Evolutionary conservation across 257 asterid species (phyloP), one percentile per base, ranked within the genome.

Genomic region (Hygrophila difformis): DNA sequence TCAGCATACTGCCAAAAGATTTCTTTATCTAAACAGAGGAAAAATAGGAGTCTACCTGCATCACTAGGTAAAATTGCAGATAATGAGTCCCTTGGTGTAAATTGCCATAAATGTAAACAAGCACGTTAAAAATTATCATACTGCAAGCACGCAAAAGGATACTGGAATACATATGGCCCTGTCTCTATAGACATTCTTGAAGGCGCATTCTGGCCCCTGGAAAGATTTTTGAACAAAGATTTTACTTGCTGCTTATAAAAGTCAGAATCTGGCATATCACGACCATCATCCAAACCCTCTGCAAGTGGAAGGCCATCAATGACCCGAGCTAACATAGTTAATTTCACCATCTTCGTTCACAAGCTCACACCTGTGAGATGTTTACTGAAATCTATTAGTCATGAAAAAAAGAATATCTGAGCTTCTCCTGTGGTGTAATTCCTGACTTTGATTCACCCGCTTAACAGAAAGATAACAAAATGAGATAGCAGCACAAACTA

Each of bases 241-340:
- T 88, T 88, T 41, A 70, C 97, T 74, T 84, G 97, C 58, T 77
- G 94, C 64, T 88, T 88, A 68, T 88, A 88, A 53, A 53, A 65
- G 69, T 88, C 97, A 29, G 83, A 57, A 62, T 88, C 89, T 16
- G 84, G 79, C 66, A 88, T 59, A 47, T 84, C 97, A 35, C 97
- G 88, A 41, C 86, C 85, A 64, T 88, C 97, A 55, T 88, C 97
- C 63, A 88, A 72, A 19, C 95, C 97, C 75, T 88, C 97, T 41
- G 71, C 97, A 35, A 88, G 61, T 0, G 81, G 95, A 56, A 88
- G 94, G 44, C 97, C 97, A 71, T 88, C 97, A 51, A 86, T 84
- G 44, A 88, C 94, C 68, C 97, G 95, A 65, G 95, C 89, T 60
- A 88, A 76, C 97, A 88, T 62, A 12, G 97, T 88, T 69, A 88